Evolutionary conservation across 2,329 filamentous ascomycete species (phyloP), one percentile per base, ranked within the genome.

Genomic region (Exophiala spinifera): DNA sequence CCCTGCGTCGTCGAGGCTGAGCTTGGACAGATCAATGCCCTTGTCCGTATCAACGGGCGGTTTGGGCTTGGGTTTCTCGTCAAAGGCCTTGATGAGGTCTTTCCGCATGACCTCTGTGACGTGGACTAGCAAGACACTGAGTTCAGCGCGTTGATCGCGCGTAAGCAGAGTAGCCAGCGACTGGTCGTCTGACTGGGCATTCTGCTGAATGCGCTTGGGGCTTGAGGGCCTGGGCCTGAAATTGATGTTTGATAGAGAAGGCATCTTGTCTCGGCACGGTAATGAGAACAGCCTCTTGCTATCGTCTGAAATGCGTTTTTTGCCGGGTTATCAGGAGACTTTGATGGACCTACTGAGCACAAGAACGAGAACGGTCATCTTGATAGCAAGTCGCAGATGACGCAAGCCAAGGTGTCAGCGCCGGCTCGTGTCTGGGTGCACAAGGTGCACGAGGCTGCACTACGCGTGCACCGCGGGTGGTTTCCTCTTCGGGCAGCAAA

Each of bases 161-260:
- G 70, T 67, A 45, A 75, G 57, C 40, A 74, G 68, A 25, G 72
- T 70, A 33, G 68, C 71, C 49, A 75, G 63, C 59, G 73, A 72
- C 19, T 59, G 53, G 48, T 69, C 67, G 33, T 61, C 48, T 31
- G 49, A 48, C 37, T 50, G 46, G 5, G 21, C 42, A 44, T 44
- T 44, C 23, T 44, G 42, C 11, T n/a, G 7, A n/a, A 13, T 25
- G 11, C 20, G 20, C 20, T 44, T 23, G 42, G 42, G 42, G 28
- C 42, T 44, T 10, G 42, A 23, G n/a, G 20, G 13, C 42, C 20
- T 23, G 23, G 20, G 20, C 21, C 28, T 44, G 42, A 25, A 25
- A 21, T n/a, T 25, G 20, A 44, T 23, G n/a, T 44, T n/a, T 28
- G 42, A 44, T 28, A 44, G 42, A n/a, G 23, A 44, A 4, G 42